Evolutionary conservation across 2,329 filamentous ascomycete species (phyloP).

Genomic region (Colletotrichum sp.): DNA sequence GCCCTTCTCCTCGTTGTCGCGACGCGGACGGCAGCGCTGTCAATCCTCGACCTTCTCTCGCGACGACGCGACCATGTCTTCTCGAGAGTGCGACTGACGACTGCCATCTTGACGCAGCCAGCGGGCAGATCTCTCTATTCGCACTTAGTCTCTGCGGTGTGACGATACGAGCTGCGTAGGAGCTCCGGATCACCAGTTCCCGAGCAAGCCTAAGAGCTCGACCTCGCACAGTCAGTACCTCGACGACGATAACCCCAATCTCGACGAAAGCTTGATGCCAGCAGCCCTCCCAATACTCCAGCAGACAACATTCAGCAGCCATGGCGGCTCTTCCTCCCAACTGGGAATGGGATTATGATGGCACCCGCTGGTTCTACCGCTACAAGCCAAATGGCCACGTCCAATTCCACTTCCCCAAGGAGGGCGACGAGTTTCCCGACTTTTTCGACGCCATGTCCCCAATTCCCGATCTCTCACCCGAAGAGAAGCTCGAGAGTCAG

Average conservation of each 20-base stretch:
- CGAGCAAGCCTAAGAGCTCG: not conserved
- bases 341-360: slow-evolving; percentile 65
- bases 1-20: not conserved
- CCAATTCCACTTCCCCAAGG: slow-evolving; percentile 62
- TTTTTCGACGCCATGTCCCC: slow-evolving; percentile 43
- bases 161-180: not conserved
- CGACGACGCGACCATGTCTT: not conserved
- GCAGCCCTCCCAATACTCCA: not conserved
- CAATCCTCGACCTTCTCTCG: not conserved
- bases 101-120: not conserved
- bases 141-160: not conserved
- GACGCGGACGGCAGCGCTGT: not conserved
- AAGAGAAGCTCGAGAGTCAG: slow-evolving; percentile 58
- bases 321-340: slow-evolving; percentile 54
- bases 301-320: not conserved
- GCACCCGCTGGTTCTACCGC: slow-evolving; percentile 61
- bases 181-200: not conserved
- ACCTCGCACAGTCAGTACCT: not conserved
- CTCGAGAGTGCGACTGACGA: not conserved
- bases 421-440: slow-evolving; percentile 64
- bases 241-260: not conserved
- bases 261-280: not conserved
- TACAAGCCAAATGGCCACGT: slow-evolving; percentile 58
- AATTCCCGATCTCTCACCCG: slow-evolving; percentile 49
- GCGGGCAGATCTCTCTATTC: not conserved